Percentiles rank a stretch among this genome's conserved stretches.
phyloP scores from a whole-genome alignment of 2,329 filamentous ascomycete genomes.

The Parafenestella ontariensis region DNA sequence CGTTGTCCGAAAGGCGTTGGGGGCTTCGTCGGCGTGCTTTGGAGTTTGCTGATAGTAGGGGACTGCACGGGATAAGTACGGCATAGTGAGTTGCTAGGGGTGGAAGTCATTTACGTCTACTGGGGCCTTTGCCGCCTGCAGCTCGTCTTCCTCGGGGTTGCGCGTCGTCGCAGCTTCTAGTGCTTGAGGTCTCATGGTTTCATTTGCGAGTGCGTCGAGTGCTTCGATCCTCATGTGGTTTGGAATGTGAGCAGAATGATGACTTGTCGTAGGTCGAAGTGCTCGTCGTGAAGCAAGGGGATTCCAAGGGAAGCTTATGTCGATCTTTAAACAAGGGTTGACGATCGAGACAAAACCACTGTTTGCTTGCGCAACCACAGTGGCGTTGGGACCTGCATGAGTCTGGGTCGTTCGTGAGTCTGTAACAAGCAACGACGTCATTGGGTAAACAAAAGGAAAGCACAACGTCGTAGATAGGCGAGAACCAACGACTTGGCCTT shows the following conservation, averaged over 20 bases:
- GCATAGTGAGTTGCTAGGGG: not conserved
- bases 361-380: not conserved
- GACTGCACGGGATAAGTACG: not conserved
- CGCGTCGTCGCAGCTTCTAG: conserved; percentile 18
- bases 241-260: not conserved
- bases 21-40: not conserved
- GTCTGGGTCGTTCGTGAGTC: not conserved
- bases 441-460: conserved; percentile 5
- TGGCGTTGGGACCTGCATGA: not conserved
- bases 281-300: not conserved
- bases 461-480: not conserved
- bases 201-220: conserved; percentile 22
- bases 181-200: conserved; percentile 24
- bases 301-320: not conserved
- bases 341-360: not conserved
- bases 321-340: not conserved
- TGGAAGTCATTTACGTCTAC: conserved; percentile 1
- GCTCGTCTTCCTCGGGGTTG: not conserved
- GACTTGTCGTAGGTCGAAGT: not conserved
- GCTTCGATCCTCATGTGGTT: conserved; percentile 23
- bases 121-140: not conserved
- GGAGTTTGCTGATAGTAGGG: not conserved
- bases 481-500: not conserved
- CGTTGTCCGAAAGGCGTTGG: conserved; percentile 9
- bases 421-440: conserved; percentile 10